These are phyloP conservation scores for Chaetomium cochliodes DNA, from an alignment of 495 filamentous ascomycete genomes.

Conservation along the genomic window DNA sequence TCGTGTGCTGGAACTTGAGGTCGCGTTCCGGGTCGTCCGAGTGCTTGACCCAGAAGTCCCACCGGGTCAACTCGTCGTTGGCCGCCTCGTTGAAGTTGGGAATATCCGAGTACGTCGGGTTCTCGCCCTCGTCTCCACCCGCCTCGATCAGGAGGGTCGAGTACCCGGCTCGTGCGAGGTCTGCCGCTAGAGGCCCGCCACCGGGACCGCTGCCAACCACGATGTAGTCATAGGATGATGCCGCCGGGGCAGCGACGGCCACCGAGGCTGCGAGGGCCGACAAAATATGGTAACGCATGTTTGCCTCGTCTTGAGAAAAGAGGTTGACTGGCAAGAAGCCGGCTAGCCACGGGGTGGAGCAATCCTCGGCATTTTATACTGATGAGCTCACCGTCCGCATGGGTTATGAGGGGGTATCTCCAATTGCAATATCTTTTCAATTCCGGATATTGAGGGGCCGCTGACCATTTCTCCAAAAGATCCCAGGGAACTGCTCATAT, in stretches of 20 bases:
- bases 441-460: slow-evolving; percentile 25
- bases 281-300: slow-evolving; percentile 34
- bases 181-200: slow-evolving; percentile 61
- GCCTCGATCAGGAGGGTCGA: slow-evolving; percentile 63
- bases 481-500: not conserved
- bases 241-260: slow-evolving; percentile 20
- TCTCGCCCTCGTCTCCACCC: slow-evolving; percentile 58
- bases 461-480: not conserved
- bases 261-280: slow-evolving; percentile 32
- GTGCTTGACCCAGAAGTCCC: slow-evolving; percentile 55
- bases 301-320: slow-evolving; percentile 9
- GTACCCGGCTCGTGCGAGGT: slow-evolving; percentile 60
- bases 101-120: slow-evolving; percentile 45
- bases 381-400: not conserved
- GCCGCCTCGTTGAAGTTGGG: slow-evolving; percentile 44
- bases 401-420: slow-evolving; percentile 2
- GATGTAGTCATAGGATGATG: slow-evolving; percentile 58
- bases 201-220: slow-evolving; percentile 66
- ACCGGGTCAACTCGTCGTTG: slow-evolving; percentile 49
- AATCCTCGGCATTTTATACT: not conserved
- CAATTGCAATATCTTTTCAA: slow-evolving; percentile 14
- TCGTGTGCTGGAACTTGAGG: slow-evolving; percentile 45
- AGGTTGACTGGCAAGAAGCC: not conserved
- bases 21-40: slow-evolving; percentile 46
- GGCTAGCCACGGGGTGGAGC: not conserved